Conservation (phyloP, 768 basidiomycete species). For the Tulasnella sp. region DNA sequence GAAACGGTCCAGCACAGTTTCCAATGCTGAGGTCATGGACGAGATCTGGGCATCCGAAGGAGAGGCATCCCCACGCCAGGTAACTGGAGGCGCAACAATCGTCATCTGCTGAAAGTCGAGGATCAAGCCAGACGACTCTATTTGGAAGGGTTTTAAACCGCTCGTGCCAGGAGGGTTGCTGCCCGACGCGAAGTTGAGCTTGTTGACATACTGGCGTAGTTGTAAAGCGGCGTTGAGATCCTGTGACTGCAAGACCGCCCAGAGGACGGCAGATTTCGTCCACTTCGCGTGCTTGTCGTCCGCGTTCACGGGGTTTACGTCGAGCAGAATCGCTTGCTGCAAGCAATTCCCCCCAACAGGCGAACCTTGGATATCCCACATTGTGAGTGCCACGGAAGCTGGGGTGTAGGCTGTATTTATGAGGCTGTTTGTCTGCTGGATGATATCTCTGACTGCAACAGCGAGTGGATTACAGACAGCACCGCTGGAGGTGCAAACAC, state of each 20-base stretch:
- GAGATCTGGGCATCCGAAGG: constrained; percentile 37
- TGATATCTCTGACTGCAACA: constrained; percentile 37
- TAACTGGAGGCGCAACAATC: constrained; percentile 32
- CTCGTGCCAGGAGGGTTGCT: neutral
- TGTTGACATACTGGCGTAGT: constrained; percentile 37
- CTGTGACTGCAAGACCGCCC: constrained; percentile 44
- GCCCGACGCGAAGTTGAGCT: constrained; percentile 46
- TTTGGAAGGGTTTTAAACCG: neutral
- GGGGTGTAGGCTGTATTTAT: constrained; percentile 38
- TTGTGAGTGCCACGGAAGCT: constrained; percentile 33
- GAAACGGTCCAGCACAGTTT: constrained; percentile 41
- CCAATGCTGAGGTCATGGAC: constrained; percentile 31
- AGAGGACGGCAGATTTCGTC: constrained; percentile 48
- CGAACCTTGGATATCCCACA: constrained; percentile 41
- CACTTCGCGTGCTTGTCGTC: constrained; percentile 43
- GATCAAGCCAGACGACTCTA: constrained; percentile 35
- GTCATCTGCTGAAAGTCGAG: constrained; percentile 51
- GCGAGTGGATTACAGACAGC: constrained; percentile 44
- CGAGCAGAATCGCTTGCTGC: constrained; percentile 42
- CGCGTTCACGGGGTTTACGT: constrained; percentile 38
- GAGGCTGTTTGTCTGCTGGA: constrained; percentile 37
- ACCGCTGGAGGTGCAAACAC: constrained; percentile 39
- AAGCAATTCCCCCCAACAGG: constrained; percentile 36
- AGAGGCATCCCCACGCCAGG: constrained; percentile 37
- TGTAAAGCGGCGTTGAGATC: constrained; percentile 30